Percentiles rank a stretch among this genome's conserved stretches.
Conservation (phyloP, 257 asterid species). For the Capsicum rhomboideum region DNA sequence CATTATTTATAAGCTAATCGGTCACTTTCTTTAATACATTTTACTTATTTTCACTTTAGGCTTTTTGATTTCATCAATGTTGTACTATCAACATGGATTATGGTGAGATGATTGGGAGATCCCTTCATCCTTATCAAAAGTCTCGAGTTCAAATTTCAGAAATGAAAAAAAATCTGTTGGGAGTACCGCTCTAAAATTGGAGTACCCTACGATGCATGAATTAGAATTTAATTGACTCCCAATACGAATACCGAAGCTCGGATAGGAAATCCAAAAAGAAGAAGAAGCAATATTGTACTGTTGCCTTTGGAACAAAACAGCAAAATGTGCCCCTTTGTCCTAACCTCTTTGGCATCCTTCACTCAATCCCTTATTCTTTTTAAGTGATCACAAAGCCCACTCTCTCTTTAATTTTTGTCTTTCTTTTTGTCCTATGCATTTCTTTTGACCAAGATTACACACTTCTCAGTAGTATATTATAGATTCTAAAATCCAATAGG, state of each 20-base stretch:
- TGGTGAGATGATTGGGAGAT: neutral
- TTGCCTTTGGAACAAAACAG: neutral
- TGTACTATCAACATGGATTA: neutral
- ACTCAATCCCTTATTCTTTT: slow-evolving; percentile 2
- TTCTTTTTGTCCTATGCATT: neutral
- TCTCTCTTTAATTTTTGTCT: neutral
- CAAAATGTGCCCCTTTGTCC: slow-evolving; percentile 4
- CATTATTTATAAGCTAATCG: neutral
- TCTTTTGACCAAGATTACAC: neutral
- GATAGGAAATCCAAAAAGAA: rapidly evolving
- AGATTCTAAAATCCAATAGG: neutral
- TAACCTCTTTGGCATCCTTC: slow-evolving; percentile 4
- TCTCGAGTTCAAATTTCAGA: too few species aligned
- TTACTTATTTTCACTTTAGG: neutral
- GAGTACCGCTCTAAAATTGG: too few species aligned
- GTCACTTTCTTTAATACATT: neutral
- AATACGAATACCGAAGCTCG: rapidly evolving
- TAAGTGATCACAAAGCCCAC: neutral
- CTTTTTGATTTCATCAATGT: neutral
- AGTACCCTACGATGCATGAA: too few species aligned
- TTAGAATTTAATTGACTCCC: neutral
- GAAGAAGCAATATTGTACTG: neutral
- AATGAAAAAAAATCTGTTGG: too few species aligned
- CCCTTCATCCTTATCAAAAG: too few species aligned
- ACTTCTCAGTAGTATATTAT: neutral